Evolutionary conservation across 2,329 filamentous ascomycete species (phyloP).

Genomic region (Phyllachora maydis): DNA sequence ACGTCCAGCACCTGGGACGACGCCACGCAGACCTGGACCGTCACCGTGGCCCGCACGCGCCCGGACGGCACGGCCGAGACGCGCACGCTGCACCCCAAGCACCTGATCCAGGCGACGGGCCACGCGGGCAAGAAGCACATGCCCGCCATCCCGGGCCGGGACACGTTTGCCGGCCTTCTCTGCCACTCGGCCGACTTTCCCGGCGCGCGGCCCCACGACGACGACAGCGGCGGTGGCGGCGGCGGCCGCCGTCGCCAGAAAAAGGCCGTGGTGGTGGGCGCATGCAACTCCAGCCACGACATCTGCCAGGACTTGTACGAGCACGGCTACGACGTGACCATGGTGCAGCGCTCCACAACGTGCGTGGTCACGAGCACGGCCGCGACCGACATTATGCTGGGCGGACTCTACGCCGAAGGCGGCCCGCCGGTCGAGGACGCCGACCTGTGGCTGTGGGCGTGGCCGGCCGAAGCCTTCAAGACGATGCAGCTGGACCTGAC

Average conservation of each 20-base stretch:
- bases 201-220: constrained; percentile 28
- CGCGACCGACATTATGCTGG: constrained; percentile 29
- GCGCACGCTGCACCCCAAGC: constrained; percentile 23
- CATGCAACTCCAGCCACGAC: constrained; percentile 48
- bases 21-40: constrained; percentile 27
- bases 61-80: constrained; percentile 11
- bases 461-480: constrained; percentile 39
- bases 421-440: constrained; percentile 43
- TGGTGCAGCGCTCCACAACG: constrained; percentile 47
- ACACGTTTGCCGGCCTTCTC: constrained; percentile 36
- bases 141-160: constrained; percentile 15
- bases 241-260: too few relatives aligned
- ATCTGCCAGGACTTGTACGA: constrained; percentile 49
- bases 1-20: constrained; percentile 24
- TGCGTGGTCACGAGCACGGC: constrained; percentile 37
- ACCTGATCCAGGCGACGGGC: constrained; percentile 32
- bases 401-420: constrained; percentile 24
- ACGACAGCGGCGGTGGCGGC: constrained; percentile 18
- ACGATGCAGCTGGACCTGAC: constrained; percentile 26
- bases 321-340: constrained; percentile 45
- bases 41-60: constrained; percentile 15
- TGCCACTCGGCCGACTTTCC: constrained; percentile 41
- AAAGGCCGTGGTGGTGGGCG: constrained; percentile 44
- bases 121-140: constrained; percentile 22
- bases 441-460: constrained; percentile 36